Evolutionary conservation across 225 moss, liverwort and hornwort species (phyloP), one percentile per base, ranked within the genome.

Genomic region (Thuidium tamariscinum): DNA sequence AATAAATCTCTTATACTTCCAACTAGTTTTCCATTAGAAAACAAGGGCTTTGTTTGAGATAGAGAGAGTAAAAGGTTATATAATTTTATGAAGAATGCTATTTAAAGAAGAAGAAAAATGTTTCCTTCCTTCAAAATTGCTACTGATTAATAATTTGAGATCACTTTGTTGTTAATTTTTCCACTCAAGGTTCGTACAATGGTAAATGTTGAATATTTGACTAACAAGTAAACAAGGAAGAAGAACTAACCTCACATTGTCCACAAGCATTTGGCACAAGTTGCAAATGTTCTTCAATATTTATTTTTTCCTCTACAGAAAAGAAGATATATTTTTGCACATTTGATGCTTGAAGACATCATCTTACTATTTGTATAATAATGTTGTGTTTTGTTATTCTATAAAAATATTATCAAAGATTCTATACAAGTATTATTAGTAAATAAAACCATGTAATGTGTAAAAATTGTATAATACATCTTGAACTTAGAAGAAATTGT

Each of bases 211-310:
- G 66, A 36, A 66, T 36, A 66, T 66, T 21, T 2, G 0, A 37
- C 12, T 6, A 66, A 36, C 2, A 37, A 37, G 0, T 3, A 37
- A 66, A 66, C 2, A 2, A 37, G 3, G 7, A 66, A 66, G 37
- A 11, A 21, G 0, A 11, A 37, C 0, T 36, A 2, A 36, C 36
- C 11, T n/a, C 6, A 21, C 2, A 0, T 11, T 1, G 1, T 66
- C 21, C 20, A 20, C 2, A 66, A 20, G 19, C 3, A 0, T 19
- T 66, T 36, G 36, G 3, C 3, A 66, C 11, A 36, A 66, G 3
- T 36, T 11, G n/a, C n/a, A n/a, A n/a, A n/a, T n/a, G n/a, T n/a
- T n/a, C n/a, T n/a, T n/a, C n/a, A n/a, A n/a, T n/a, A n/a, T n/a
- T n/a, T n/a, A n/a, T n/a, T n/a, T n/a, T n/a, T n/a, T n/a, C n/a